A percentile compares a stretch with the other conserved stretches of the same genome.
These are phyloP conservation scores for Knufia petricola DNA, from an alignment of 2,329 filamentous ascomycete genomes.

Conservation along the genomic window DNA sequence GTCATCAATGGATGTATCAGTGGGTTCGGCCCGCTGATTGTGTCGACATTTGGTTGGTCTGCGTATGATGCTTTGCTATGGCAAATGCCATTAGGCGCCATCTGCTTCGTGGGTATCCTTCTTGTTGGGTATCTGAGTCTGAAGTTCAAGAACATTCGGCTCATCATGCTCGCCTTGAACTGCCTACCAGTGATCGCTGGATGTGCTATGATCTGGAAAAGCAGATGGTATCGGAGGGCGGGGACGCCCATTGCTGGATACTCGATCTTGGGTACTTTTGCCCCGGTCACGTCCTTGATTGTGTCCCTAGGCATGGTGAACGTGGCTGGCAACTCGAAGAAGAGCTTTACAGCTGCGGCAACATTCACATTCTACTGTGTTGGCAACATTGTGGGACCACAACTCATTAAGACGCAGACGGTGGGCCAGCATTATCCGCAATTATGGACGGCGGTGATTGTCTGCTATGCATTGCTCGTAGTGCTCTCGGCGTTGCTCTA, in stretches of 20 bases:
- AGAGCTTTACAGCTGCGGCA: constrained; percentile 63
- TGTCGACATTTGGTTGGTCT: constrained; percentile 59
- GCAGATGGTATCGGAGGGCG: constrained; percentile 52
- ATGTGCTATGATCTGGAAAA: constrained; percentile 66
- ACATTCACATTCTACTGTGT: constrained; percentile 70
- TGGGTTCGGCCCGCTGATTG: constrained; percentile 62
- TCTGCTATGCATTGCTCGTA: constrained; percentile 60
- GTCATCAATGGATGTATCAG: constrained; percentile 63
- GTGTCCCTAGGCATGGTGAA: constrained; percentile 55
- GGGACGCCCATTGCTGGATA: constrained; percentile 61
- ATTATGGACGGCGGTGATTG: constrained; percentile 59
- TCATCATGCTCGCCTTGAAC: constrained; percentile 54
- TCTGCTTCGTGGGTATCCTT: constrained; percentile 60
- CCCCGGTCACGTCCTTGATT: constrained; percentile 56
- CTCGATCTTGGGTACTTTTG: constrained; percentile 63
- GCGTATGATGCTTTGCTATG: constrained; percentile 58
- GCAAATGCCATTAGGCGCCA: constrained; percentile 62
- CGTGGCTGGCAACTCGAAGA: constrained; percentile 67
- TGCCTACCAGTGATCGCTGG: constrained; percentile 67
- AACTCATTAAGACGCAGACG: constrained; percentile 58
- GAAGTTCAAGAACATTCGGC: constrained; percentile 51
- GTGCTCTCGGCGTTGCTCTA: constrained; percentile 48
- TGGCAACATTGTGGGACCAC: constrained; percentile 66
- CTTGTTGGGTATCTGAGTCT: constrained; percentile 56
- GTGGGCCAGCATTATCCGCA: constrained; percentile 59